Evolutionary conservation across 495 filamentous ascomycete species (phyloP).

Genomic region (Letharia columbiana): DNA sequence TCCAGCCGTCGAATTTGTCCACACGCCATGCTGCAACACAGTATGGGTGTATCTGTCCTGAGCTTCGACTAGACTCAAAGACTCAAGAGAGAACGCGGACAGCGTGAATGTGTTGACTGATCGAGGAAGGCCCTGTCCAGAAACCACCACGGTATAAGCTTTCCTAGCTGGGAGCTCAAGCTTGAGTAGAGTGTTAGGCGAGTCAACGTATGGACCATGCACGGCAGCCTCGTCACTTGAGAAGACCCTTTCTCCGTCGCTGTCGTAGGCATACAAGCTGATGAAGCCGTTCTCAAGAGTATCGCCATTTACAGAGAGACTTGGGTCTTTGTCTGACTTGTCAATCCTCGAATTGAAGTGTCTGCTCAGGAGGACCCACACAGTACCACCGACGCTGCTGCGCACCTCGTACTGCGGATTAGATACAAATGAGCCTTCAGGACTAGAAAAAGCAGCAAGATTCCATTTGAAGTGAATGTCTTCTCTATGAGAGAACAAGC

Average conservation of each 20-base stretch:
- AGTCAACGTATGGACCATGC: slow-evolving; percentile 80
- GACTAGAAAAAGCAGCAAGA: slow-evolving; percentile 47
- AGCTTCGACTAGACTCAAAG: slow-evolving; percentile 53
- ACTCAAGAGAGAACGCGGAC: slow-evolving; percentile 59
- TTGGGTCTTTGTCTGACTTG: slow-evolving; percentile 8
- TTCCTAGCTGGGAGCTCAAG: slow-evolving; percentile 52
- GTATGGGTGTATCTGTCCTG: slow-evolving; percentile 48
- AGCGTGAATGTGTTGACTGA: slow-evolving; percentile 72
- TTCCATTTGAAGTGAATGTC: slow-evolving; percentile 90
- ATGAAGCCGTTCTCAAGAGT: slow-evolving; percentile 57
- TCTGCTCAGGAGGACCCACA: slow-evolving; percentile 78
- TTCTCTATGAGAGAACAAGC: slow-evolving; percentile 67
- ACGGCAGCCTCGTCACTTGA: slow-evolving; percentile 57
- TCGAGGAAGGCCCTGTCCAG: slow-evolving; percentile 65
- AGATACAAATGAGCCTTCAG: slow-evolving; percentile 55
- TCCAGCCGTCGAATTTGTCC: slow-evolving; percentile 73
- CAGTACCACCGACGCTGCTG: slow-evolving; percentile 45
- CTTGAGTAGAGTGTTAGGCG: slow-evolving; percentile 79
- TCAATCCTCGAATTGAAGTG: slow-evolving; percentile 62
- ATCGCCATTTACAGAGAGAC: slow-evolving; percentile 30
- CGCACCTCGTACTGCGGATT: slow-evolving; percentile 77
- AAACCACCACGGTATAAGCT: slow-evolving; percentile 69
- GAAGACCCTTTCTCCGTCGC: slow-evolving; percentile 63
- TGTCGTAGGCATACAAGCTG: slow-evolving; percentile 70
- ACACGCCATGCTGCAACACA: slow-evolving; percentile 48